Evolutionary conservation across 2,329 filamentous ascomycete genomes (phyloP), one percentile per base, ranked within the genome.

Genomic region (Diaporthe capsici): DNA sequence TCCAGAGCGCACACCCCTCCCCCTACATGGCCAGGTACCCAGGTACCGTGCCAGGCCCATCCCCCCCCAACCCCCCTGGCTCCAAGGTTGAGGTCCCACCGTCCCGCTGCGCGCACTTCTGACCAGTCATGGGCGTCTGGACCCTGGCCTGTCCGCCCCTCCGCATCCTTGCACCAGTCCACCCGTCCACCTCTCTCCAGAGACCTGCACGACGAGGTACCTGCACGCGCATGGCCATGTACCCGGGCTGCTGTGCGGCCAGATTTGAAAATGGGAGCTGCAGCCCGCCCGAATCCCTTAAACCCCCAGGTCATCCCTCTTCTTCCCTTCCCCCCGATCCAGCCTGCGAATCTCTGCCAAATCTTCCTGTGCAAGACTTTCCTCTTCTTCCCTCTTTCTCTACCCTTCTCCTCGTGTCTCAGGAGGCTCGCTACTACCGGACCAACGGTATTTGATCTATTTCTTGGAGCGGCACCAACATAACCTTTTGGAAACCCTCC

Each of bases 331-430:
- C 78, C 73, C 53, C 37, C 65, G 57, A 67, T 39, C 65, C 74
- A 55, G 67, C 53, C 70, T 71, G 77, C 79, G 61, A 80, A 80
- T 79, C 80, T 79, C 81, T 81, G 82, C 82, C 83, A 82, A 80
- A 82, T 81, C 83, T 80, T 82, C 82, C 80, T 82, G 79, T 83
- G 82, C 83, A 84, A 85, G 83, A 85, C 82, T 83, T 83, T 84
- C 81, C 84, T 83, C 83, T 82, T 81, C 79, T 79, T 81, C 81
- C 82, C 80, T 82, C 81, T 81, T 82, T 81, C 78, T 78, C 78
- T 78, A 79, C 79, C 78, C 79, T 79, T 79, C 78, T 70, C 79
- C 79, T 80, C 80, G 76, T 80, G 80, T 80, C 79, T 79, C 80
- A 81, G 80, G 81, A 82, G 80, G 79, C 81, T 81, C 80, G 79